These are phyloP conservation scores for Drechslera avenae DNA, from an alignment of 2,329 filamentous ascomycete species.

Conservation along the genomic window DNA sequence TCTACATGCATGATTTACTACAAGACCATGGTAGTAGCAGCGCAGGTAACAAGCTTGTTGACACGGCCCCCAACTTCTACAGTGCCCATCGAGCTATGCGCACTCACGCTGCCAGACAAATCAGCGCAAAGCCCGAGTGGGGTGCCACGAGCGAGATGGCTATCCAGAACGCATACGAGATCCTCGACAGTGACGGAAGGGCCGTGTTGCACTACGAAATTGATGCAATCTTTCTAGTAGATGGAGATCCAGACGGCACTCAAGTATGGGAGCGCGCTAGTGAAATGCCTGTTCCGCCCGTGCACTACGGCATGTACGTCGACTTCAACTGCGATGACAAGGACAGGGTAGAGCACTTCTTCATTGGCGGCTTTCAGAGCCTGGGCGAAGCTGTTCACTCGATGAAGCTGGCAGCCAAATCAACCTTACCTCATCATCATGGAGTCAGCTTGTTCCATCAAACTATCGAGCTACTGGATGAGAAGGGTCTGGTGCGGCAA, in stretches of 20 bases:
- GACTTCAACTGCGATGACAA: not conserved
- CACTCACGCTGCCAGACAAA: not conserved
- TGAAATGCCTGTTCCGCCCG: not conserved
- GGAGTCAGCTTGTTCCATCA: not conserved
- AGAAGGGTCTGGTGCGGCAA: not conserved
- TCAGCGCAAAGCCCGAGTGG: slow-evolving; percentile 4
- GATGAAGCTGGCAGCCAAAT: slow-evolving; percentile 4
- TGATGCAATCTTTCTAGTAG: not conserved
- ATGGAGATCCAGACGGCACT: not conserved
- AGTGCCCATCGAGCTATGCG: slow-evolving; percentile 5
- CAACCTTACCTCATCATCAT: not conserved
- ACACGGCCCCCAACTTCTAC: not conserved
- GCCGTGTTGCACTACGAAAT: slow-evolving; percentile 9
- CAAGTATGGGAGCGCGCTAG: not conserved
- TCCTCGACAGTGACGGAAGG: not conserved
- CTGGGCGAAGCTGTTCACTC: slow-evolving; percentile 4
- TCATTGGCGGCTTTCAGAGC: slow-evolving; percentile 5
- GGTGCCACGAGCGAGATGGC: not conserved
- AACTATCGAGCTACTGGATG: slow-evolving; percentile 5
- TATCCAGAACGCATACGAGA: slow-evolving; percentile 6
- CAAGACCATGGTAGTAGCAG: not conserved
- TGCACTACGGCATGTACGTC: slow-evolving; percentile 9
- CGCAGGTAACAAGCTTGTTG: not conserved
- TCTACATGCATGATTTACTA: slow-evolving; percentile 3
- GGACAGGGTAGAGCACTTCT: not conserved